Evolutionary conservation across 441 rosid species (phyloP).

Genomic region (Syzygium malaccense): DNA sequence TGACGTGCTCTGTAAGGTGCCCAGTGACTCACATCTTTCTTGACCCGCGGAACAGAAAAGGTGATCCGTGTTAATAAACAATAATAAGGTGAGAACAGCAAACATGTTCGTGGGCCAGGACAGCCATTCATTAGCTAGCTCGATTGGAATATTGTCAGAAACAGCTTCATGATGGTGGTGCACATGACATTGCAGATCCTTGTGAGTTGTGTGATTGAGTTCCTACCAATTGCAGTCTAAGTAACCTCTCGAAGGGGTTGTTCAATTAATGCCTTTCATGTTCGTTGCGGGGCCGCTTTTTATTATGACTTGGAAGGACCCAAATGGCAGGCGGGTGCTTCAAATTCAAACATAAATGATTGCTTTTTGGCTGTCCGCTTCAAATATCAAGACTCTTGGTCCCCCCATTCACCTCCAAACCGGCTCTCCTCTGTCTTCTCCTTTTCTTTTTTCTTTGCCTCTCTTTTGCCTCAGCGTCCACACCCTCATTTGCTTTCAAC

Average conservation of each 20-base stretch:
- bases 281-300: background rate
- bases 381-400: background rate
- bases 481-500: background rate
- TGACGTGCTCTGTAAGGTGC: background rate
- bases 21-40: background rate
- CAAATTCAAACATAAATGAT: background rate
- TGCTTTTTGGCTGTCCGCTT: background rate
- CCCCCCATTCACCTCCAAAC: background rate
- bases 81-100: background rate
- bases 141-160: background rate
- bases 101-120: background rate
- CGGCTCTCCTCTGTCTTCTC: background rate
- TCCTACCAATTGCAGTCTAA: background rate
- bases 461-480: background rate
- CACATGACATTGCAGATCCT: background rate
- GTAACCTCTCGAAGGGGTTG: background rate
- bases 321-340: background rate
- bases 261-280: too few relatives aligned
- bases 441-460: background rate
- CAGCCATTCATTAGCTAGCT: background rate
- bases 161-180: background rate
- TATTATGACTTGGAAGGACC: background rate
- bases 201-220: background rate
- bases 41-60: background rate
- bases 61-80: background rate